These are phyloP conservation scores for Ophiorrhiza pumila DNA, from an alignment of 257 asterid genomes.

Conservation along the genomic window DNA sequence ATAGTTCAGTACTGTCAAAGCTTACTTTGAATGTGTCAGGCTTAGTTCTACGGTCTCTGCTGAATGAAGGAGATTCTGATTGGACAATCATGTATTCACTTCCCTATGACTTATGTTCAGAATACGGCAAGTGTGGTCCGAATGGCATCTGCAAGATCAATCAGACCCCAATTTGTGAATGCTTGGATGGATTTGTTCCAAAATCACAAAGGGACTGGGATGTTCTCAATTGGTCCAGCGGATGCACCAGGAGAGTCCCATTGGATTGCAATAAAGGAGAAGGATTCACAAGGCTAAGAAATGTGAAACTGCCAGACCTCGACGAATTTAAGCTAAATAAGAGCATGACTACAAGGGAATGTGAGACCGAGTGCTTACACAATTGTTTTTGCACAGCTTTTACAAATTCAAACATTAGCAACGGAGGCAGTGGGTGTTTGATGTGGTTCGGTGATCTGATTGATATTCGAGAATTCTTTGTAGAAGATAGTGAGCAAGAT, in stretches of 20 bases:
- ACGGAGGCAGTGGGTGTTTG: constrained; percentile 21
- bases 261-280: constrained; percentile 16
- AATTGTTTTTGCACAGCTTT: constrained; percentile 28
- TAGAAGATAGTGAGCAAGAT: constrained; percentile 7
- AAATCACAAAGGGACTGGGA: constrained; percentile 19
- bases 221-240: constrained; percentile 17
- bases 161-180: constrained; percentile 15
- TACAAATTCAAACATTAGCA: constrained; percentile 12
- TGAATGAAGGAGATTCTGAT: constrained; percentile 7
- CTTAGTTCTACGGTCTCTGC: not conserved
- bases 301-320: constrained; percentile 27
- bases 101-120: constrained; percentile 18
- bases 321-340: constrained; percentile 6
- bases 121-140: constrained; percentile 23
- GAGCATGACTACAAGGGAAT: constrained; percentile 18
- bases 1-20: not conserved
- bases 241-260: constrained; percentile 18
- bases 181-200: constrained; percentile 25
- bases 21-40: constrained; percentile 9
- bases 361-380: constrained; percentile 19
- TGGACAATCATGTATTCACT: constrained; percentile 8
- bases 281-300: constrained; percentile 6
- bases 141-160: constrained; percentile 19
- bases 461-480: constrained; percentile 17
- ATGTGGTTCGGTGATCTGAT: constrained; percentile 23